A percentile compares a stretch with the other conserved stretches of the same genome.
Evolutionary conservation across 371 early-diverging fungal species (phyloP).

Genomic region (Mucor velutinosus): DNA sequence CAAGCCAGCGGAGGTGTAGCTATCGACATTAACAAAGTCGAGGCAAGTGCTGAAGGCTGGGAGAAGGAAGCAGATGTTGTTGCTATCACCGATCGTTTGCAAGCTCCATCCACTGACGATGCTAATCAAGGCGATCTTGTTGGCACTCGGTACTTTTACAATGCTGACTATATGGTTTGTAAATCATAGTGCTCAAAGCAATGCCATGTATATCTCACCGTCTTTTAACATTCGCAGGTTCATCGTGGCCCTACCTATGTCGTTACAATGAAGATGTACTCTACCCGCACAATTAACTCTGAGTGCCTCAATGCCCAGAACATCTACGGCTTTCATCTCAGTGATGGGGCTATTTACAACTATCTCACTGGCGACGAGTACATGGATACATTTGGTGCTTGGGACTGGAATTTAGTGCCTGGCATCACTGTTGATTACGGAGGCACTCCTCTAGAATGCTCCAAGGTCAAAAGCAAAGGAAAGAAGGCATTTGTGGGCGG

Average conservation of each 20-base stretch:
- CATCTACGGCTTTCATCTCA: constrained; percentile 29
- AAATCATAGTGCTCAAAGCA: background rate
- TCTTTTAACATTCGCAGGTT: constrained; percentile 8
- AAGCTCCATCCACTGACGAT: background rate
- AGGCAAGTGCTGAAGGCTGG: constrained; percentile 22
- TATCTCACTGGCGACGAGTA: constrained; percentile 40
- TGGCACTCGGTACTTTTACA: constrained; percentile 36
- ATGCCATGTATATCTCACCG: background rate
- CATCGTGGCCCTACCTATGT: constrained; percentile 33
- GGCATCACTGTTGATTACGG: constrained; percentile 29
- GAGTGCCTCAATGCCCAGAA: constrained; percentile 40
- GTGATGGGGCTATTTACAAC: constrained; percentile 34
- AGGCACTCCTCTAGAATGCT: constrained; percentile 22
- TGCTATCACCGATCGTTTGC: constrained; percentile 17
- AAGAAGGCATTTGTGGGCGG: constrained; percentile 28
- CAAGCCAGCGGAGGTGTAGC: constrained; percentile 29
- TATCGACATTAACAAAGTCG: constrained; percentile 19
- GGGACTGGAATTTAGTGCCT: constrained; percentile 37
- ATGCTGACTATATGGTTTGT: constrained; percentile 37
- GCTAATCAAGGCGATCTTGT: constrained; percentile 39
- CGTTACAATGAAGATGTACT: constrained; percentile 40
- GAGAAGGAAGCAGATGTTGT: background rate
- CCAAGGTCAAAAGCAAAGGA: constrained; percentile 12
- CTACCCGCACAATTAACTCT: constrained; percentile 33
- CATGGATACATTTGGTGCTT: constrained; percentile 29